Conservation (phyloP, 176 grass and related monocot genomes). For the Bolboschoenus planiculmis region DNA sequence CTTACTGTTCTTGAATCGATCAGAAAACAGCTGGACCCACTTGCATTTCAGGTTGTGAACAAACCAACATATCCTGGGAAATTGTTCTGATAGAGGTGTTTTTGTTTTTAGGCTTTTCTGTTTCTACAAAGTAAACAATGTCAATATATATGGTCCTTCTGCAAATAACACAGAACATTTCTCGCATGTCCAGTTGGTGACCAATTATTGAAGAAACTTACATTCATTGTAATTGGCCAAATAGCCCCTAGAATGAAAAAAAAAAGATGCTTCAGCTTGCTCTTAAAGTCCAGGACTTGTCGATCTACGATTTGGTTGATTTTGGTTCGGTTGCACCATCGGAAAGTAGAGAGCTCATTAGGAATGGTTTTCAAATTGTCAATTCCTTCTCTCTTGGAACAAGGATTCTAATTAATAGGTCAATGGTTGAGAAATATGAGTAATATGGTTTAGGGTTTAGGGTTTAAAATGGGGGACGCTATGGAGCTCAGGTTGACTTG, state of each 20-base stretch:
- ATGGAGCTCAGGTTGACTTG: background rate
- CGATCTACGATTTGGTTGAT: background rate
- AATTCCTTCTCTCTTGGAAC: background rate
- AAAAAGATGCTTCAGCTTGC: background rate
- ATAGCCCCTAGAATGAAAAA: background rate
- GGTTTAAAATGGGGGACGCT: background rate
- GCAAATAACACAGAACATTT: background rate
- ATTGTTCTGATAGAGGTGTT: background rate
- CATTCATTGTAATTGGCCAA: background rate
- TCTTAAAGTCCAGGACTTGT: background rate
- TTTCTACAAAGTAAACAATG: too few species aligned
- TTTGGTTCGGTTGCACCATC: too few species aligned
- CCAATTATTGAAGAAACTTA: background rate
- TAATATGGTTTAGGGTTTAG: too few species aligned
- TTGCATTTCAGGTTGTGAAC: slow-evolving; percentile 33
- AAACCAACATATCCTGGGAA: background rate
- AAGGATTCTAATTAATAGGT: background rate
- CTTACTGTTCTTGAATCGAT: slow-evolving; percentile 23
- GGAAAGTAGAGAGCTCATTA: background rate
- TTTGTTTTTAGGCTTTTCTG: too few species aligned
- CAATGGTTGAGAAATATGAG: background rate
- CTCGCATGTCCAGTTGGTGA: background rate
- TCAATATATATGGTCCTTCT: background rate
- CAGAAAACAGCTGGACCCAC: slow-evolving; percentile 30
- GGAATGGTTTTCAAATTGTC: background rate